These are phyloP conservation scores for Neodidymelliopsis sp. DNA, from an alignment of 2,329 filamentous ascomycete genomes.

Conservation along the genomic window DNA sequence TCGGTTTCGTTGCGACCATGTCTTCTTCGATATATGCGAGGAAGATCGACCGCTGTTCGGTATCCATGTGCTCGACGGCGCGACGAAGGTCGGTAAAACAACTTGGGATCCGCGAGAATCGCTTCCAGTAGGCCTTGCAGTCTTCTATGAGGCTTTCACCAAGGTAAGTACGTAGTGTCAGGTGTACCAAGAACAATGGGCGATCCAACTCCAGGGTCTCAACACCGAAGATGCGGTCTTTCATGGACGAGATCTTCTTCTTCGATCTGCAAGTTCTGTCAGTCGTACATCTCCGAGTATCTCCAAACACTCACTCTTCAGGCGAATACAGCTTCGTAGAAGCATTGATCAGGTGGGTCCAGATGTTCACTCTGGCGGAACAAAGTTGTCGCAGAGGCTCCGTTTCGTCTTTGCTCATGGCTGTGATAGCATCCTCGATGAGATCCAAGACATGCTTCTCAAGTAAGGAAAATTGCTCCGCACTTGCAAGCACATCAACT, in stretches of 20 bases:
- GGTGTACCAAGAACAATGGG: slow-evolving; percentile 23
- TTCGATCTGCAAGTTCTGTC: slow-evolving; percentile 13
- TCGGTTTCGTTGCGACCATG: background rate
- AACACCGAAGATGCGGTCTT: slow-evolving; percentile 22
- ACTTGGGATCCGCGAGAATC: slow-evolving; percentile 25
- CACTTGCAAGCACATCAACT: slow-evolving; percentile 20
- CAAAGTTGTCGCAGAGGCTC: slow-evolving; percentile 25
- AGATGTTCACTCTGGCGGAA: slow-evolving; percentile 29
- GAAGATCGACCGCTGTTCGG: slow-evolving; percentile 25
- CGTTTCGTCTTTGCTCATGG: background rate
- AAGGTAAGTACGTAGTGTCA: slow-evolving; percentile 21
- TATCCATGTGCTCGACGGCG: slow-evolving; percentile 27
- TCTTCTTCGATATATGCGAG: slow-evolving; percentile 22
- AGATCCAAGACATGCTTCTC: slow-evolving; percentile 24
- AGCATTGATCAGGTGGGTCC: slow-evolving; percentile 28
- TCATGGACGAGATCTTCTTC: slow-evolving; percentile 12
- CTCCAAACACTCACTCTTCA: slow-evolving; percentile 21
- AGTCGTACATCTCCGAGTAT: background rate
- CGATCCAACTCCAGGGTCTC: slow-evolving; percentile 22
- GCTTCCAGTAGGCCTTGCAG: slow-evolving; percentile 35
- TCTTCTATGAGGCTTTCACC: slow-evolving; percentile 17
- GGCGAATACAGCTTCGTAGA: slow-evolving; percentile 4
- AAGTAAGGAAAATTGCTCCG: slow-evolving; percentile 26
- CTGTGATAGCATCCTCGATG: slow-evolving; percentile 21
- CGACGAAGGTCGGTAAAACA: slow-evolving; percentile 42